Conservation (phyloP, 2,329 filamentous ascomycete species). For the Fusarium sarcochroum region DNA sequence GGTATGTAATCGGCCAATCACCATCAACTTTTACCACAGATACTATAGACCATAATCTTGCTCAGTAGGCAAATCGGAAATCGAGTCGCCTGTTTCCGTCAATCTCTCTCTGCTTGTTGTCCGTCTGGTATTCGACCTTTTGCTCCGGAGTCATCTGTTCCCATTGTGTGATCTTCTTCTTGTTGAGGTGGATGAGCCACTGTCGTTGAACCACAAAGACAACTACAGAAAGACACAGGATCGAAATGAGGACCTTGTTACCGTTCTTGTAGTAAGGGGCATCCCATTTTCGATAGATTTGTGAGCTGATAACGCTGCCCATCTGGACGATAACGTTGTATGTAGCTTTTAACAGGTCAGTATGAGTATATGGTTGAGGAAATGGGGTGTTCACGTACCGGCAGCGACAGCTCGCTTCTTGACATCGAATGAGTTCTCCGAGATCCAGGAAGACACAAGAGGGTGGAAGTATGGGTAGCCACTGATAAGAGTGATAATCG, state of each 20-base stretch:
- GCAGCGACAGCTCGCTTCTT: constrained; percentile 64
- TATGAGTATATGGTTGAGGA: no score
- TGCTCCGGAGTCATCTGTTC: constrained; percentile 60
- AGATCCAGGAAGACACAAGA: constrained; percentile 65
- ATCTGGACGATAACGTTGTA: constrained; percentile 65
- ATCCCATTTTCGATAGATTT: constrained; percentile 67
- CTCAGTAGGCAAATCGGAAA: constrained; percentile 63
- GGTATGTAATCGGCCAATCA: no score
- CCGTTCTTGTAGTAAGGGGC: constrained; percentile 69
- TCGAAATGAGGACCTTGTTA: constrained; percentile 69
- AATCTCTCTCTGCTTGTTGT: constrained; percentile 58
- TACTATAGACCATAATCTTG: no score
- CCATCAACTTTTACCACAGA: no score
- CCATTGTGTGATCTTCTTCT: constrained; percentile 64
- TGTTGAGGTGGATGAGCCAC: constrained; percentile 61
- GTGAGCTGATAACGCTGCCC: constrained; percentile 58
- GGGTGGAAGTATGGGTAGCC: constrained; percentile 72
- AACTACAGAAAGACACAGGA: constrained; percentile 63
- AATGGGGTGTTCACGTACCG: no score
- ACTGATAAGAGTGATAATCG: constrained; percentile 65
- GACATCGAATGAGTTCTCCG: constrained; percentile 64
- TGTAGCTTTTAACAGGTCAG: constrained; percentile 49
- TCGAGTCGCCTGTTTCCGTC: constrained; percentile 66
- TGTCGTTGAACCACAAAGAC: constrained; percentile 65
- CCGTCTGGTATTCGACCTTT: constrained; percentile 60